Conservation (phyloP, 1,284 basidiomycete species). For the Sporisorium iseilematis-ciliati region DNA sequence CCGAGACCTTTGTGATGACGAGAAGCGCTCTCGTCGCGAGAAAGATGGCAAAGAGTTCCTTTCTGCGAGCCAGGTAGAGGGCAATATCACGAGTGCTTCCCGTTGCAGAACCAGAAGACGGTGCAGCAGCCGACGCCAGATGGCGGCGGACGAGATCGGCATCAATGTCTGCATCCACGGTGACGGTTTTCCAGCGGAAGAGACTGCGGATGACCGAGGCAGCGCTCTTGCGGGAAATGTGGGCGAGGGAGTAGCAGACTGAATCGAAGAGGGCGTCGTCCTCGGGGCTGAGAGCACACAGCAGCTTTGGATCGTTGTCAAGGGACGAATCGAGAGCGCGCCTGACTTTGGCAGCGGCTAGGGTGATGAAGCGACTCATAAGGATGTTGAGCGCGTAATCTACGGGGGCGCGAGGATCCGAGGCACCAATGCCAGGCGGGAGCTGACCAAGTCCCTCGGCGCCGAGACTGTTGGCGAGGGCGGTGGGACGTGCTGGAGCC, state of each 20-base stretch:
- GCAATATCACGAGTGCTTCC: constrained; percentile 45
- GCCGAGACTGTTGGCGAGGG: constrained; percentile 38
- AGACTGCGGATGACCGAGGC: constrained; percentile 88
- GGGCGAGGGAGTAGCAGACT: constrained; percentile 82
- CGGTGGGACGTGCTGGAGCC: constrained; percentile 24
- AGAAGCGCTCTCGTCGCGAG: constrained; percentile 46
- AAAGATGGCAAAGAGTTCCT: constrained; percentile 53
- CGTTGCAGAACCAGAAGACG: constrained; percentile 1
- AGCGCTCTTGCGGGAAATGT: constrained; percentile 85
- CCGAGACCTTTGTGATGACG: constrained; percentile 44
- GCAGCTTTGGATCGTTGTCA: constrained; percentile 47
- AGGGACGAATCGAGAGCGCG: constrained; percentile 45
- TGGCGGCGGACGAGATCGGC: constrained; percentile 45
- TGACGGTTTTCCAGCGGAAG: constrained; percentile 80
- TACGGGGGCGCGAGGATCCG: constrained; percentile 53
- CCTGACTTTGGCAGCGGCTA: constrained; percentile 52
- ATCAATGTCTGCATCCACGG: constrained; percentile 39
- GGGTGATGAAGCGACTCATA: constrained; percentile 58
- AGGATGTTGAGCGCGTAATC: constrained; percentile 66
- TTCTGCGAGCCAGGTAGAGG: constrained; percentile 48
- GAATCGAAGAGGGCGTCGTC: constrained; percentile 84
- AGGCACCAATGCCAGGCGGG: constrained; percentile 49
- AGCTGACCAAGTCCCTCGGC: constrained; percentile 46
- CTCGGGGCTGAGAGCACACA: constrained; percentile 75
- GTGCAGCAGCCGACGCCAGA: constrained; percentile 23